phyloP scores from a whole-genome alignment of 345 rosid species.

The Bruguiera parviflora region DNA sequence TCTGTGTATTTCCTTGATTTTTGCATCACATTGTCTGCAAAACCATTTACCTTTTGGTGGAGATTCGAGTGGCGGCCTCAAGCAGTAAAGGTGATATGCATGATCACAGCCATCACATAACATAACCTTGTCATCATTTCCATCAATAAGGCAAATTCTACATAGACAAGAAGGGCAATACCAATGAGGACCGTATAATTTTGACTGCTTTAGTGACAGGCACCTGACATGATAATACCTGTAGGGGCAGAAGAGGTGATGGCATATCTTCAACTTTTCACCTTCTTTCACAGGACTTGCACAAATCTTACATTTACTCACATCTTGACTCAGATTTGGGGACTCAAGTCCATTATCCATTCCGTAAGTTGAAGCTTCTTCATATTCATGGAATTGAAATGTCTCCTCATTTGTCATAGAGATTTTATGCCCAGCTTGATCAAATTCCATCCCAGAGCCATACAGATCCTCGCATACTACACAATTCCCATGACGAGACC shows the following conservation, averaged over 20 bases:
- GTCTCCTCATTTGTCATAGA: slow-evolving; percentile 30
- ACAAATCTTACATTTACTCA: slow-evolving; percentile 53
- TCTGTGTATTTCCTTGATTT: slow-evolving; percentile 45
- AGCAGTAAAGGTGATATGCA: slow-evolving; percentile 84
- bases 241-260: slow-evolving; percentile 54
- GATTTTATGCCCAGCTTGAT: slow-evolving; percentile 27
- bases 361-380: slow-evolving; percentile 43
- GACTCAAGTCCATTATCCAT: slow-evolving; percentile 30
- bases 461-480: slow-evolving; percentile 63
- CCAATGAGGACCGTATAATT: slow-evolving; percentile 62
- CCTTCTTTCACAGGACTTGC: slow-evolving; percentile 40
- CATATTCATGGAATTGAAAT: slow-evolving; percentile 20
- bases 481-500: slow-evolving; percentile 71
- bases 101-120: slow-evolving; percentile 90
- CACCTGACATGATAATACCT: slow-evolving; percentile 80
- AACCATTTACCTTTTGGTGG: slow-evolving; percentile 78
- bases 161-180: slow-evolving; percentile 94
- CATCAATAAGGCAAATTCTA: slow-evolving; percentile 66
- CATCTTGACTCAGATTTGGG: slow-evolving; percentile 16
- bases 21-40: slow-evolving; percentile 64
- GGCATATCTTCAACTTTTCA: slow-evolving; percentile 52
- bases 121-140: slow-evolving; percentile 72
- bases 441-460: slow-evolving; percentile 31
- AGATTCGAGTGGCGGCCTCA: slow-evolving; percentile 54
- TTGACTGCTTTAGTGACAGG: slow-evolving; percentile 60